phyloP scores from a whole-genome alignment of 164 flowering plant genomes.

The Aristolochia contorta region DNA sequence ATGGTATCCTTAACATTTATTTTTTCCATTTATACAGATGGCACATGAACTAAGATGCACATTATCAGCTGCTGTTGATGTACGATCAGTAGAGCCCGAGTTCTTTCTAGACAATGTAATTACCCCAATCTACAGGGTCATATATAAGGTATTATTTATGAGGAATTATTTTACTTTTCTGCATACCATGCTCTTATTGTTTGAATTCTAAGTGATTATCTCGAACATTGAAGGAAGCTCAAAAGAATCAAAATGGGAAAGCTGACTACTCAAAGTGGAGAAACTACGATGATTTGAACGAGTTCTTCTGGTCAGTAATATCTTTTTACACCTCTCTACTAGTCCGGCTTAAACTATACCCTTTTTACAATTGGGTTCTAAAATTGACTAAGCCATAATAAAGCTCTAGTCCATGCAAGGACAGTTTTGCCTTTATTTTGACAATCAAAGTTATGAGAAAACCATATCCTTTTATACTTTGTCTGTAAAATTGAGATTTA shows the following conservation, averaged over 20 bases:
- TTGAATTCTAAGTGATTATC: not conserved
- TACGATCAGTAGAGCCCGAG: conserved; percentile 60
- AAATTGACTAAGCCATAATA: no score
- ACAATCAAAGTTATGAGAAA: no score
- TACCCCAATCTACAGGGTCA: conserved; percentile 69
- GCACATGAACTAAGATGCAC: conserved; percentile 73
- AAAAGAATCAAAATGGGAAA: conserved; percentile 60
- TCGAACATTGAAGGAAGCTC: conserved; percentile 57
- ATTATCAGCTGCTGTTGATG: conserved; percentile 53
- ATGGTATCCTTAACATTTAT: not conserved
- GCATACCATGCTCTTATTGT: no score
- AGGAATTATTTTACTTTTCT: not conserved
- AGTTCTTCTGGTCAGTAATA: conserved; percentile 72
- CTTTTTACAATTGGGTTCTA: no score
- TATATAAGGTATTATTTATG: conserved; percentile 57
- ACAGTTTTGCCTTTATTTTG: no score
- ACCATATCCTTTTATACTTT: no score
- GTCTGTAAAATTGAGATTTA: no score
- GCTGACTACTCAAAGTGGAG: conserved; percentile 92
- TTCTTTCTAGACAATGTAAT: conserved; percentile 72
- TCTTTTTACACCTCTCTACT: not conserved
- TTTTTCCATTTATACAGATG: conserved; percentile 45
- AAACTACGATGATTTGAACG: conserved; percentile 94
- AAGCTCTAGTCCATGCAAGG: no score
- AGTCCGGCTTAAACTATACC: no score